A percentile compares a stretch with the other conserved stretches of the same genome.
Conservation (phyloP, 2,329 filamentous ascomycete species). For the Macrophomina phaseolina region DNA sequence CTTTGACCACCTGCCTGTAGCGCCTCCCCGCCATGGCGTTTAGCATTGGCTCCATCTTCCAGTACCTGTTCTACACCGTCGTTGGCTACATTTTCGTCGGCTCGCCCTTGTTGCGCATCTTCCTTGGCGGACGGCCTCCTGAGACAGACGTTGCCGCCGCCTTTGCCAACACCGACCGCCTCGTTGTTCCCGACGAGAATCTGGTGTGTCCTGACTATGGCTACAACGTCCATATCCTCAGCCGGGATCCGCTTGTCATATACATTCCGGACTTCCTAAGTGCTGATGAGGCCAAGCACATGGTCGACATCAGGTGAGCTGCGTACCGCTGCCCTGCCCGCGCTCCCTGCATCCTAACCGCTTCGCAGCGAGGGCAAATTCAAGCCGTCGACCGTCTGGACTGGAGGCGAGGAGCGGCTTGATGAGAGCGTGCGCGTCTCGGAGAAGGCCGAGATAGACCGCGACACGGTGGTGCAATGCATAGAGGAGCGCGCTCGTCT, state of each 20-base stretch:
- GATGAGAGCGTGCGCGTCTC: constrained; percentile 59
- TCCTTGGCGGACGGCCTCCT: constrained; percentile 28
- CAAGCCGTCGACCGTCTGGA: constrained; percentile 60
- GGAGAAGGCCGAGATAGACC: constrained; percentile 52
- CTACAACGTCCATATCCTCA: constrained; percentile 56
- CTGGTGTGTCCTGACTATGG: constrained; percentile 47
- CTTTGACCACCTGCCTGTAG: background rate
- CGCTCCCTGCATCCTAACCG: constrained; percentile 24
- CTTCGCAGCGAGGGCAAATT: constrained; percentile 54
- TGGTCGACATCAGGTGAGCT: constrained; percentile 59
- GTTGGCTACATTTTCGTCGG: constrained; percentile 44
- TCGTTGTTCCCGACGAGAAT: constrained; percentile 49
- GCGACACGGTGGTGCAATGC: constrained; percentile 59
- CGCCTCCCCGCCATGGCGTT: constrained; percentile 18
- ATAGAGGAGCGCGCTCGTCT: constrained; percentile 63
- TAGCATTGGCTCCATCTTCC: constrained; percentile 34
- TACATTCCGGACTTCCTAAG: constrained; percentile 64
- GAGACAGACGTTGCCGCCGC: constrained; percentile 16
- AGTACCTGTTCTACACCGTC: constrained; percentile 39
- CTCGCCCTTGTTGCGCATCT: constrained; percentile 38
- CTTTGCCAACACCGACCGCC: constrained; percentile 39
- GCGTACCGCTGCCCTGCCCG: too few species aligned
- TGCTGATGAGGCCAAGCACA: constrained; percentile 54
- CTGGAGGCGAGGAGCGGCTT: constrained; percentile 52
- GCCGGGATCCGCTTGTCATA: constrained; percentile 60